These are phyloP conservation scores for Suillus hirtellus DNA, from an alignment of 768 basidiomycete genomes.

Conservation along the genomic window DNA sequence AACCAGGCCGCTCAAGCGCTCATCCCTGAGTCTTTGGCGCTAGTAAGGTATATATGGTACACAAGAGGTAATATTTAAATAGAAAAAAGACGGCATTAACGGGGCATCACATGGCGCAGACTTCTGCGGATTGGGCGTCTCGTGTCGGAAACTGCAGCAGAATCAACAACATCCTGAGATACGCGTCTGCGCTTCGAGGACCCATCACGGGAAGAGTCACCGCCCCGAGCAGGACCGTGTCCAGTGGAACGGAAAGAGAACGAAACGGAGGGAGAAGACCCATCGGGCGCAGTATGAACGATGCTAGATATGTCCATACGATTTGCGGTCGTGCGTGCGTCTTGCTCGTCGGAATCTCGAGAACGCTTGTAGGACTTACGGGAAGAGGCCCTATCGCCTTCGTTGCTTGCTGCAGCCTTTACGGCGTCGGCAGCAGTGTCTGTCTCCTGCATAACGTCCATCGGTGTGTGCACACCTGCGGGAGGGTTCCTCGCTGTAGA, in stretches of 20 bases:
- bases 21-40: not conserved
- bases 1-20: not conserved
- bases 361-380: not conserved
- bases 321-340: not conserved
- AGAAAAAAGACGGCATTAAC: not conserved
- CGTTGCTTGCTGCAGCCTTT: not conserved
- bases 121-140: not conserved
- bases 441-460: not conserved
- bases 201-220: not conserved
- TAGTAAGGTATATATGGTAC: not conserved
- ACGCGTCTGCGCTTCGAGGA: constrained; percentile 4
- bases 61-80: not conserved
- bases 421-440: not conserved
- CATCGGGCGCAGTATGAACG: not conserved
- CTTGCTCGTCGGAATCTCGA: not conserved
- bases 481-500: not conserved
- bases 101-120: not conserved
- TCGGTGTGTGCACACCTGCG: not conserved
- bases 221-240: not conserved
- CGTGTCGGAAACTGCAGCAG: not conserved
- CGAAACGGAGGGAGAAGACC: not conserved
- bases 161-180: not conserved
- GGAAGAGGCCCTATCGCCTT: not conserved
- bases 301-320: constrained; percentile 3
- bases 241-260: not conserved